Conservation (phyloP, 176 grass and related monocot genomes). For the Carex kokanica region DNA sequence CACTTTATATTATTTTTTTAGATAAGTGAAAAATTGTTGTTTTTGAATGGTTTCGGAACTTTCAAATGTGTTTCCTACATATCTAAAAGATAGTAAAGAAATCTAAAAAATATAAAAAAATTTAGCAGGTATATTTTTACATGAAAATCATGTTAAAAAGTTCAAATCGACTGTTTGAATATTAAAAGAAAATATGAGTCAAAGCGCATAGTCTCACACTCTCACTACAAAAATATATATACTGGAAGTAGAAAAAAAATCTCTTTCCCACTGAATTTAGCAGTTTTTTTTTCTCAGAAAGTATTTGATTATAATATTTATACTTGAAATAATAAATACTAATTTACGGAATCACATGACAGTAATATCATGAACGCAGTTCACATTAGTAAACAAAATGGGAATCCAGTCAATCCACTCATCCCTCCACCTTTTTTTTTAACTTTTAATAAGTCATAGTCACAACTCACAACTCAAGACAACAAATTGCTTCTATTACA, state of each 20-base stretch:
- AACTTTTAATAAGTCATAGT: background rate
- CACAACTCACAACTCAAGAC: background rate
- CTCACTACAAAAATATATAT: background rate
- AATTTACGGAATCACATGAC: background rate
- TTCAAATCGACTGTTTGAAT: too few relatives aligned
- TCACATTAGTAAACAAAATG: constrained; percentile 12
- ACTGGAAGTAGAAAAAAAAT: background rate
- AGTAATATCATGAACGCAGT: background rate
- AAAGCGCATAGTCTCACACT: too few relatives aligned
- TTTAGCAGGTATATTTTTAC: too few relatives aligned
- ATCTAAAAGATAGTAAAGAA: too few relatives aligned
- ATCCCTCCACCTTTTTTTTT: background rate
- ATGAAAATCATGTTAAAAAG: too few relatives aligned
- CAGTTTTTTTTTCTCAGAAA: background rate
- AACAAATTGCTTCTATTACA: background rate
- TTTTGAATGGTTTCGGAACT: too few relatives aligned
- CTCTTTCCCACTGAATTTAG: too few relatives aligned
- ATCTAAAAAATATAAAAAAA: too few relatives aligned
- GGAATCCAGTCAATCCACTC: background rate
- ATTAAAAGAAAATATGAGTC: too few relatives aligned
- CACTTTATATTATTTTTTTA: too few relatives aligned
- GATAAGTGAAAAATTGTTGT: too few relatives aligned
- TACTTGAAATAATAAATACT: background rate
- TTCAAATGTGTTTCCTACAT: too few relatives aligned
- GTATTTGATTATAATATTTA: background rate